Evolutionary conservation across 2,329 filamentous ascomycete species (phyloP).

Genomic region (Verticillium isaacii): DNA sequence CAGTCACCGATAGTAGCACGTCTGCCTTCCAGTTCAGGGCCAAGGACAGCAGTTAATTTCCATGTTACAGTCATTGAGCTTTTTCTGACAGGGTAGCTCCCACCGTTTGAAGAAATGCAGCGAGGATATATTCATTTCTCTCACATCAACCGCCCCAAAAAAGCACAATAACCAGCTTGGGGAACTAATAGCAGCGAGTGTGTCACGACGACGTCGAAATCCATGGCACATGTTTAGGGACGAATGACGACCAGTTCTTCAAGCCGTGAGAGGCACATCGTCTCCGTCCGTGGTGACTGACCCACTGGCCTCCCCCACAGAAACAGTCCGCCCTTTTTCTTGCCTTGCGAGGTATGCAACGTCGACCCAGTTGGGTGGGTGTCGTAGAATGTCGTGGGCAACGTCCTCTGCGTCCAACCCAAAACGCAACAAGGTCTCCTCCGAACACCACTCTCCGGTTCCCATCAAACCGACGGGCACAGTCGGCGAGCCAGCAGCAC

Average conservation of each 20-base stretch:
- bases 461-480: slow-evolving; percentile 52
- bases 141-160: too few relatives aligned
- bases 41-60: too few relatives aligned
- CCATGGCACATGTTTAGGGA: too few relatives aligned
- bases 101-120: too few relatives aligned
- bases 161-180: too few relatives aligned
- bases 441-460: slow-evolving; percentile 49
- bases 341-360: slow-evolving; percentile 30
- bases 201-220: too few relatives aligned
- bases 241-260: neutral
- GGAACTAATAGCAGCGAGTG: too few relatives aligned
- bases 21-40: too few relatives aligned
- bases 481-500: slow-evolving; percentile 20
- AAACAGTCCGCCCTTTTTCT: neutral
- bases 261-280: neutral
- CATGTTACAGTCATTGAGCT: too few relatives aligned
- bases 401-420: slow-evolving; percentile 40
- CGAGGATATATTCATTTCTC: too few relatives aligned
- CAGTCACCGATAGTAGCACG: too few relatives aligned
- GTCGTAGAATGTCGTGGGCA: slow-evolving; percentile 24
- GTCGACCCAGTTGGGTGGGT: slow-evolving; percentile 40
- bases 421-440: slow-evolving; percentile 43
- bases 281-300: neutral
- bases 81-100: too few relatives aligned
- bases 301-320: neutral